Conservation (phyloP, 2,329 filamentous ascomycete species). For the Phyllosticta citrichinensis region DNA sequence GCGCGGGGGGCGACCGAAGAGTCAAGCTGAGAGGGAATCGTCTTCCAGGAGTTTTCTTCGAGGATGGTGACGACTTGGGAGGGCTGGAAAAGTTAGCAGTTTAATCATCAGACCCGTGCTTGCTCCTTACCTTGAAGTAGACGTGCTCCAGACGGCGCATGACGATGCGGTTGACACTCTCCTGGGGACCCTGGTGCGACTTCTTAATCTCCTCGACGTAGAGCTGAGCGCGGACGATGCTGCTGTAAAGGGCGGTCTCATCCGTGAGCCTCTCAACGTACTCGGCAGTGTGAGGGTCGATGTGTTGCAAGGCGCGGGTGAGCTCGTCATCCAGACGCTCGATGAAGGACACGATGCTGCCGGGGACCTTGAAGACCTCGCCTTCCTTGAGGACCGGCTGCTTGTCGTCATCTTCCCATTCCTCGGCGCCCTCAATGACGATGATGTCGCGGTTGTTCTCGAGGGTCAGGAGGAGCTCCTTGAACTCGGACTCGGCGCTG, state of each 20-base stretch:
- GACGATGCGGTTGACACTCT: constrained; percentile 82
- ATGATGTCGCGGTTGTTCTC: constrained; percentile 72
- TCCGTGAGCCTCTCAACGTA: constrained; percentile 94
- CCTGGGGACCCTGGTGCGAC: constrained; percentile 66
- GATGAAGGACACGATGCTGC: constrained; percentile 86
- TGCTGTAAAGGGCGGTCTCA: constrained; percentile 82
- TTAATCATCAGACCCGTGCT: neutral
- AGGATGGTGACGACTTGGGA: constrained; percentile 86
- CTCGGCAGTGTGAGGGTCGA: constrained; percentile 96
- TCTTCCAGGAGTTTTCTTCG: constrained; percentile 89
- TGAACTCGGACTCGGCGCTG: constrained; percentile 73
- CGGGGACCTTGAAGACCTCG: constrained; percentile 82
- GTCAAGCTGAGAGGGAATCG: constrained; percentile 57
- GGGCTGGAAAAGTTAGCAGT: constrained; percentile 44
- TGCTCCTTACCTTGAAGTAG: constrained; percentile 75
- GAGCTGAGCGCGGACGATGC: constrained; percentile 76
- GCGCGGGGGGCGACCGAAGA: constrained; percentile 71
- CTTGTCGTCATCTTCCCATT: constrained; percentile 99
- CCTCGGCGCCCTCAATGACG: constrained; percentile 83
- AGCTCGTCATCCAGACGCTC: constrained; percentile 96
- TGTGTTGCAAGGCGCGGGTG: constrained; percentile 89
- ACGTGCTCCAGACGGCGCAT: constrained; percentile 94
- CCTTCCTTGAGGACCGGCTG: constrained; percentile 61
- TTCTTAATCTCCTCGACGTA: constrained; percentile 80
- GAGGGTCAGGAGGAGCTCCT: constrained; percentile 64